A percentile compares a stretch with the other conserved stretches of the same genome.
These are phyloP conservation scores for Xylaria polymorpha DNA, from an alignment of 2,329 filamentous ascomycete species.

Conservation along the genomic window DNA sequence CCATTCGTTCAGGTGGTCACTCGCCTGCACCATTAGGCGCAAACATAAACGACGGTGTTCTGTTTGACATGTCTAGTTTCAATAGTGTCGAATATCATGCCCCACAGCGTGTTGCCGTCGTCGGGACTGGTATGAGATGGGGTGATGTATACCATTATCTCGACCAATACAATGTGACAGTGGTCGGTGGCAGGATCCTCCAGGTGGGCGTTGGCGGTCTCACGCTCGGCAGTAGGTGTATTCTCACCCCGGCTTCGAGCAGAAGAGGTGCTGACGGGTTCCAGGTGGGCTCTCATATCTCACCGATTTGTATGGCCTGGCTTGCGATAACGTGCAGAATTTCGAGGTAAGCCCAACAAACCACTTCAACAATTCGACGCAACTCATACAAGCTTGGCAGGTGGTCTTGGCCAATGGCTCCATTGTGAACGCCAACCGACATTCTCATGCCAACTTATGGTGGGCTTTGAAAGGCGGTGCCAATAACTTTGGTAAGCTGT, in stretches of 20 bases:
- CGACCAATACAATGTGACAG: constrained; percentile 44
- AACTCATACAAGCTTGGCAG: constrained; percentile 33
- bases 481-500: constrained; percentile 46
- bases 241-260: background rate
- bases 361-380: constrained; percentile 2
- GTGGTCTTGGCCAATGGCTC: constrained; percentile 50
- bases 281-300: constrained; percentile 45
- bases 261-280: constrained; percentile 28
- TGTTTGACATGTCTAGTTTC: constrained; percentile 42
- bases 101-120: constrained; percentile 34
- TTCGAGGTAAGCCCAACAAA: constrained; percentile 40
- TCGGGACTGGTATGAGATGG: constrained; percentile 45
- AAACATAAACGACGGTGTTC: constrained; percentile 44
- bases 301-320: constrained; percentile 42
- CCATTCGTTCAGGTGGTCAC: constrained; percentile 45
- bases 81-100: constrained; percentile 42
- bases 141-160: constrained; percentile 43
- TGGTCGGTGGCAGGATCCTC: constrained; percentile 45
- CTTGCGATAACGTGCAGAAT: constrained; percentile 46
- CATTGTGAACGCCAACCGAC: constrained; percentile 44
- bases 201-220: constrained; percentile 47
- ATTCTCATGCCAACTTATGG: constrained; percentile 44
- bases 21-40: constrained; percentile 40
- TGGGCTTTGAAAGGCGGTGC: constrained; percentile 47
- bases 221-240: constrained; percentile 41